Base-by-base conservation (phyloP, 2,329 filamentous ascomycete species). In the Celoporthe dispersa region DNA sequence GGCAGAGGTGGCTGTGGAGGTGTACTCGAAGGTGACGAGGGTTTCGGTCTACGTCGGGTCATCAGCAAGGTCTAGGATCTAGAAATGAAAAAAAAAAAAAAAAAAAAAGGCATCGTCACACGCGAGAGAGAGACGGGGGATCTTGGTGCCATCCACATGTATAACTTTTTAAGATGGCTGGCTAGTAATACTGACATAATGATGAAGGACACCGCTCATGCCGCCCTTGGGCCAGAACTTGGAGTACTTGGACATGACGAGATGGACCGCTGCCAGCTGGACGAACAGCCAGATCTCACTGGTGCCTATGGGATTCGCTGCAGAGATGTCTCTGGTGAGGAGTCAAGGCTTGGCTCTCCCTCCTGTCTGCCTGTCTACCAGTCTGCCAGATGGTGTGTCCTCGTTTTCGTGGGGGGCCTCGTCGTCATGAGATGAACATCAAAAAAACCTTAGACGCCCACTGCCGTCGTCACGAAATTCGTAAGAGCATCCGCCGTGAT, bases 11-110 rank as follows among this genome's bases (percentile, higher is more conserved):
- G 69, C 35, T 70, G 67, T 73, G 31, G 78, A 75, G 8, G 78
- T 78, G 68, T 80, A 81, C 71, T 82, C 80, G 70, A 82, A 82
- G 7, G 74, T 74, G 19, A 80, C 77, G 28, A 81, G 77, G 4
- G 76, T 78, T 70, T 82, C 80, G 22, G 80, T 80, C 80, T 82
- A 71, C 33, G 53, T 6, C 11, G 14, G 2, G 33, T 44, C 44
- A 64, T 35, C 5, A 12, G 55, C 25, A n/a, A n/a, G 31, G 19
- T 1, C 16, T 16, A 51, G 41, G 8, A 35, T 8, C 2, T 31
- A 11, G 51, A 35, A 16, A 12, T 2, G 12, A 3, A 16, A 2
- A 4, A 12, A 12, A 3, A 2, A 41, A 16, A 16, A 12, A 14
- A 16, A 41, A 16, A 14, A 4, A 60, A 12, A 33, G 28, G 28